phyloP scores from a whole-genome alignment of 345 rosid genomes.

The Eucalyptus virginea region DNA sequence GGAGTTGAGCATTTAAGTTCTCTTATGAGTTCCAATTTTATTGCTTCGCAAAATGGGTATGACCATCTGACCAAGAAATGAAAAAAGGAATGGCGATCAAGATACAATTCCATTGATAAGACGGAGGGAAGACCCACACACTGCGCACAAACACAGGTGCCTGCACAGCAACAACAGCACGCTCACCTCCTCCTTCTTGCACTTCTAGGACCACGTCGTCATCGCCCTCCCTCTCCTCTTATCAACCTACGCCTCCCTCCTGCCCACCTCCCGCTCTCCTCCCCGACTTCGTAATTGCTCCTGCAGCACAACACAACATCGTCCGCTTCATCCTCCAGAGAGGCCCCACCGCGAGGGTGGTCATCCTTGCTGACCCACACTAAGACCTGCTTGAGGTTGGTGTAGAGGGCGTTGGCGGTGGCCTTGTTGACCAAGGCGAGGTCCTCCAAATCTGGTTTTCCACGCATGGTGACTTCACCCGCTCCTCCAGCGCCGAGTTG shows the following conservation, averaged over 20 bases:
- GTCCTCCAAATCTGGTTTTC: conserved; percentile 83
- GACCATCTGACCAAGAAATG: no score
- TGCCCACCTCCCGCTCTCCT: neutral
- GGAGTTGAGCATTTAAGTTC: no score
- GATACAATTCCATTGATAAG: no score
- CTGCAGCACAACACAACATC: conserved; percentile 74
- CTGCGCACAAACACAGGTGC: conserved; percentile 12
- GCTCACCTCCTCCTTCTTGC: conserved; percentile 49
- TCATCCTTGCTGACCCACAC: conserved; percentile 19
- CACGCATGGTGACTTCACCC: conserved; percentile 37
- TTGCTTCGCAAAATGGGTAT: no score
- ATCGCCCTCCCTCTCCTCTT: neutral
- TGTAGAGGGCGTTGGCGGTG: conserved; percentile 54
- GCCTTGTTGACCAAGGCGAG: conserved; percentile 70
- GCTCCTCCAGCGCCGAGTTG: conserved; percentile 4
- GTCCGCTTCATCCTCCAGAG: conserved; percentile 10
- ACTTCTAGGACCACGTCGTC: conserved; percentile 42
- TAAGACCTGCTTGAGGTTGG: conserved; percentile 51
- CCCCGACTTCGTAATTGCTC: conserved; percentile 15
- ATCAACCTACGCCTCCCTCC: neutral
- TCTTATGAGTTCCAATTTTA: no score
- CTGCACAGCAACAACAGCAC: no score
- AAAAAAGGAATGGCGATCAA: no score
- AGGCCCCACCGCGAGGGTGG: neutral
- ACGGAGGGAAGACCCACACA: conserved; percentile 37